phyloP scores from a whole-genome alignment of 306 rosid genomes.

The Canavalia gladiata region DNA sequence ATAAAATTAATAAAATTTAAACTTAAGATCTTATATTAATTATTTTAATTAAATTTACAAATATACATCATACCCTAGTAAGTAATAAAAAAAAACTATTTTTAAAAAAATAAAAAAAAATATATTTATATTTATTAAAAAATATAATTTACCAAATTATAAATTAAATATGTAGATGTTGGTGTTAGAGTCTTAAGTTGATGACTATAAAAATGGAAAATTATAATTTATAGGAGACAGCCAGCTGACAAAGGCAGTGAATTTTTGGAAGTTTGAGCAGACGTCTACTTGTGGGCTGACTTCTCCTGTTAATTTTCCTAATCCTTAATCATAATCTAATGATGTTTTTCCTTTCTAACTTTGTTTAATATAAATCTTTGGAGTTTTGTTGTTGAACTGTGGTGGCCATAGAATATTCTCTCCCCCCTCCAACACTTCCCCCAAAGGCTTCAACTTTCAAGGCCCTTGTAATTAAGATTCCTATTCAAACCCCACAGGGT shows the following conservation, averaged over 20 bases:
- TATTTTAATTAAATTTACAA: no score
- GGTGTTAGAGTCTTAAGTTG: constrained; percentile 12
- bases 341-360: constrained; percentile 72
- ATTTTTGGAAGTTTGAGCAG: constrained; percentile 87
- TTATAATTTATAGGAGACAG: constrained; percentile 45
- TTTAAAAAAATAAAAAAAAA: no score
- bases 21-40: no score
- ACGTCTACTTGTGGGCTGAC: constrained; percentile 95
- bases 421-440: constrained; percentile 67
- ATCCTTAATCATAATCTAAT: constrained; percentile 93
- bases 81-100: no score
- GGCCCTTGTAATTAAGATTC: constrained; percentile 67
- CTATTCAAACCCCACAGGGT: constrained; percentile 49
- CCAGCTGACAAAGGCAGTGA: constrained; percentile 93
- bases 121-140: no score
- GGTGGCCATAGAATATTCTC: constrained; percentile 85
- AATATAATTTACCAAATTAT: no score
- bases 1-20: no score
- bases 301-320: constrained; percentile 58
- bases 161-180: neutral
- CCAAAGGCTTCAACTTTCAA: constrained; percentile 87
- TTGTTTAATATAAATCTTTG: constrained; percentile 77
- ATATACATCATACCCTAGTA: no score
- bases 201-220: constrained; percentile 32
- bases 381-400: constrained; percentile 86